phyloP scores from a whole-genome alignment of 257 asterid species.

The Penstemon newberryi region DNA sequence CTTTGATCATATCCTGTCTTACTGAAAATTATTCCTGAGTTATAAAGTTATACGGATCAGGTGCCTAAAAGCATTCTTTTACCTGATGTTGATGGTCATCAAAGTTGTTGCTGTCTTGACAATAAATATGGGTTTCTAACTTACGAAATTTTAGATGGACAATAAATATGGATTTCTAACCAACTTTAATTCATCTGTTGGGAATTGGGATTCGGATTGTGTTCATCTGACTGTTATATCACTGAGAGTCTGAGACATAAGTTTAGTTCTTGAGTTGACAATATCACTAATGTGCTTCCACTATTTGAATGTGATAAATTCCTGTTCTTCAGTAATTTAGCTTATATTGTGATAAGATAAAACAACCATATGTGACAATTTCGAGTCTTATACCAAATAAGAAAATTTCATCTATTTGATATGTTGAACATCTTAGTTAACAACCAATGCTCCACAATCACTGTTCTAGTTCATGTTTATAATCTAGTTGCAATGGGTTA shows the following conservation, averaged over 20 bases:
- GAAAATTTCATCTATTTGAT: neutral
- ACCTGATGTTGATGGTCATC: neutral
- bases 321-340: neutral
- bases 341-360: neutral
- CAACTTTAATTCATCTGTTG: neutral
- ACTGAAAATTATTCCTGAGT: neutral
- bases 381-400: neutral
- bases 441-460: neutral
- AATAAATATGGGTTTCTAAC: no score
- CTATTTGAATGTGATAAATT: neutral
- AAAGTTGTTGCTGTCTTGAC: neutral
- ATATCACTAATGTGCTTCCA: neutral
- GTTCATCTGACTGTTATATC: neutral
- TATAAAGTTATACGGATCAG: neutral
- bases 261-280: neutral
- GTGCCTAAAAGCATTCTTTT: neutral
- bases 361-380: neutral
- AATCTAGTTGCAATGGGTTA: neutral
- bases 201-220: neutral
- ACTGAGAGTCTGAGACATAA: no score
- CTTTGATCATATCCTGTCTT: conserved; percentile 1
- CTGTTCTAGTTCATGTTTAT: conserved; percentile 2
- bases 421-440: neutral
- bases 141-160: neutral
- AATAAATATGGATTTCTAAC: neutral